Conservation (phyloP, 345 rosid genomes). For the Sonneratia alba region DNA sequence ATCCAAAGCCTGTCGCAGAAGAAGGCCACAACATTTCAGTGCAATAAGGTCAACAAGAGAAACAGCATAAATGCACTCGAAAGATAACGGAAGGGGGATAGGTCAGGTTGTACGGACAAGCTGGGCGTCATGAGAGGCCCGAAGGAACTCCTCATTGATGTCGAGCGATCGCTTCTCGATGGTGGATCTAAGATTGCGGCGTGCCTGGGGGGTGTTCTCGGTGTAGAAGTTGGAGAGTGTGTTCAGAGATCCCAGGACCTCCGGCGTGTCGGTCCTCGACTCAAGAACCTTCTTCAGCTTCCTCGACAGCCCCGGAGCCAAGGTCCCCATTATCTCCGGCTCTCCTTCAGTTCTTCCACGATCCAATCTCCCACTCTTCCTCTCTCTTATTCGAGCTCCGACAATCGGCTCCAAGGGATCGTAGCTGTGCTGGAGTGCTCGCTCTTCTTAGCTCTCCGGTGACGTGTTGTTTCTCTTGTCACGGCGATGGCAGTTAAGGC, state of each 20-base stretch:
- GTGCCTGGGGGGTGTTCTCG: slow-evolving; percentile 76
- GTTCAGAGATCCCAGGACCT: slow-evolving; percentile 67
- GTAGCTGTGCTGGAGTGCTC: neutral
- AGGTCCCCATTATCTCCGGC: slow-evolving; percentile 22
- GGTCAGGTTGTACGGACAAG: slow-evolving; percentile 16
- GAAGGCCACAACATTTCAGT: neutral
- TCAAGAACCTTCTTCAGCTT: slow-evolving; percentile 92
- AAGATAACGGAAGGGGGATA: neutral
- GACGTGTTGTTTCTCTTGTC: too few species aligned
- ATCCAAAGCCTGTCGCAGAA: slow-evolving; percentile 51
- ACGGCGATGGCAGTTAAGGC: too few species aligned
- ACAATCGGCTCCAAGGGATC: neutral
- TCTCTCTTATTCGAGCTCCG: neutral
- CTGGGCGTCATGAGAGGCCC: slow-evolving; percentile 67
- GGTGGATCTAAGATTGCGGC: slow-evolving; percentile 96
- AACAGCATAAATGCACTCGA: neutral
- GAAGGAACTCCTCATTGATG: slow-evolving; percentile 73
- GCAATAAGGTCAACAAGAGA: neutral
- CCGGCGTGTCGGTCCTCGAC: slow-evolving; percentile 79
- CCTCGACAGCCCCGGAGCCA: slow-evolving; percentile 94
- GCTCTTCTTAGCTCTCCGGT: too few species aligned
- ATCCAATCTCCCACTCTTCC: neutral
- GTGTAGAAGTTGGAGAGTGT: slow-evolving; percentile 76
- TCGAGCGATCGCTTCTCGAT: slow-evolving; percentile 88
- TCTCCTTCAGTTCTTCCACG: neutral